A percentile compares a stretch with the other conserved stretches of the same genome.
phyloP scores from a whole-genome alignment of 176 grass and related monocot genomes.

The Elaeis guineensis region DNA sequence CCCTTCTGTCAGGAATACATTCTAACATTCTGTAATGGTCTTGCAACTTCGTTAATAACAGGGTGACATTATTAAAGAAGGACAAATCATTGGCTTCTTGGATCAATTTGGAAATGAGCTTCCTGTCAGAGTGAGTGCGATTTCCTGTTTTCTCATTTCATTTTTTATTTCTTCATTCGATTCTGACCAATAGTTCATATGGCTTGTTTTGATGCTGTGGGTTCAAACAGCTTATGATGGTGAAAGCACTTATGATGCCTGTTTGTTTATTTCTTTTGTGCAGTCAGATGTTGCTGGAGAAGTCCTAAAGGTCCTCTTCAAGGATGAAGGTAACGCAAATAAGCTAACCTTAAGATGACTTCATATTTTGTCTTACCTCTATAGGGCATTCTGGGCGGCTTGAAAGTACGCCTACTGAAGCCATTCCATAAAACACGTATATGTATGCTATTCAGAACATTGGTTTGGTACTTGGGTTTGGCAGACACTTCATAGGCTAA shows the following conservation, averaged over 20 bases:
- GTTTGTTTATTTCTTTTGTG: not conserved
- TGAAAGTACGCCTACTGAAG: not conserved
- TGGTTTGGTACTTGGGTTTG: too few relatives aligned
- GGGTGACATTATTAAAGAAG: constrained; percentile 12
- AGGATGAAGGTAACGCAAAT: constrained; percentile 5
- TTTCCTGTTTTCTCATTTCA: not conserved
- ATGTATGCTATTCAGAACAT: not conserved
- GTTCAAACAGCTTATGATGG: not conserved
- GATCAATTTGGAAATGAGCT: constrained; percentile 15
- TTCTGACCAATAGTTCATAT: too few relatives aligned
- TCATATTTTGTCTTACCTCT: not conserved
- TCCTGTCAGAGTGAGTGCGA: constrained; percentile 1
- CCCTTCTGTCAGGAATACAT: too few relatives aligned
- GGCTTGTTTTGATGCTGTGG: too few relatives aligned
- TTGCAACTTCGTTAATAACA: not conserved
- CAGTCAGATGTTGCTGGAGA: constrained; percentile 17
- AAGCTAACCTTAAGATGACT: not conserved
- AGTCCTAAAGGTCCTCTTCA: constrained; percentile 6
- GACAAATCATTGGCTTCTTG: constrained; percentile 17
- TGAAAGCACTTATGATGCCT: not conserved
- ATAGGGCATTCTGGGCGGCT: not conserved
- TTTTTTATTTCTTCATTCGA: too few relatives aligned
- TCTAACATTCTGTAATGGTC: not conserved
- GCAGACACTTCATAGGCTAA: too few relatives aligned
- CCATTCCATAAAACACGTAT: not conserved